These are phyloP conservation scores for Saccharum officinarum DNA, from an alignment of 176 grass and related monocot genomes.

Conservation along the genomic window DNA sequence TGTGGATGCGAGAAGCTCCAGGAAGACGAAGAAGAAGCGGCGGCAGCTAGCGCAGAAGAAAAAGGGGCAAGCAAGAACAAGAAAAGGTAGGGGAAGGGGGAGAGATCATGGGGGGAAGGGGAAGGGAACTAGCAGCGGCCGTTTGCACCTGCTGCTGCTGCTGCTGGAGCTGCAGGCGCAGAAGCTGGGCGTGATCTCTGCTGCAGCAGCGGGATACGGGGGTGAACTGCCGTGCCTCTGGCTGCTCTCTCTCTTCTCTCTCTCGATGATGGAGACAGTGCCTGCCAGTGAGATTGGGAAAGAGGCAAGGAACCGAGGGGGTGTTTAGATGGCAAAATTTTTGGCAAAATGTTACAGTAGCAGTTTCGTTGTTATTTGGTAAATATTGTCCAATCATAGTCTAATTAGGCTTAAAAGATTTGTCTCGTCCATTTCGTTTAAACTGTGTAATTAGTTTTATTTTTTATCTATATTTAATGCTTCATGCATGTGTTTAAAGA, in stretches of 20 bases:
- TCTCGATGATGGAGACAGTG: background rate
- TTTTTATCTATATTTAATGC: no score
- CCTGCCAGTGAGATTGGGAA: slow-evolving; percentile 38
- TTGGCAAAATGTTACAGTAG: no score
- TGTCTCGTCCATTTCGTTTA: no score
- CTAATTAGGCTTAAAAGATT: no score
- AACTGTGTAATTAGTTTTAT: no score
- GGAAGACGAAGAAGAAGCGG: slow-evolving; percentile 8
- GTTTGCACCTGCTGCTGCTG: slow-evolving; percentile 38
- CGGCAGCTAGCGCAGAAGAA: background rate
- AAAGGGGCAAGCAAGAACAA: background rate
- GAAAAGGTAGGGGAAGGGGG: slow-evolving; percentile 11
- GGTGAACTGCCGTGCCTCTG: background rate
- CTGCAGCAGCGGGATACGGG: slow-evolving; percentile 32
- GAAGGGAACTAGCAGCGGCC: no score
- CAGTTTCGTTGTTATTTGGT: no score
- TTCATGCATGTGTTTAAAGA: no score
- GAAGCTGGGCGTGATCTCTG: slow-evolving; percentile 29
- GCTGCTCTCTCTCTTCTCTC: no score
- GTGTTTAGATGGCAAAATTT: no score
- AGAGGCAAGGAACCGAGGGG: slow-evolving; percentile 35
- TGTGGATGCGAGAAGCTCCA: slow-evolving; percentile 10
- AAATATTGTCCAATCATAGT: no score
- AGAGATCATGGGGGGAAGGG: slow-evolving; percentile 20
- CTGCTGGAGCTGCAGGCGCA: slow-evolving; percentile 1